Evolutionary conservation across 2,329 filamentous ascomycete genomes (phyloP), one percentile per base, ranked within the genome.

Genomic region (Aspergillus udagawae): DNA sequence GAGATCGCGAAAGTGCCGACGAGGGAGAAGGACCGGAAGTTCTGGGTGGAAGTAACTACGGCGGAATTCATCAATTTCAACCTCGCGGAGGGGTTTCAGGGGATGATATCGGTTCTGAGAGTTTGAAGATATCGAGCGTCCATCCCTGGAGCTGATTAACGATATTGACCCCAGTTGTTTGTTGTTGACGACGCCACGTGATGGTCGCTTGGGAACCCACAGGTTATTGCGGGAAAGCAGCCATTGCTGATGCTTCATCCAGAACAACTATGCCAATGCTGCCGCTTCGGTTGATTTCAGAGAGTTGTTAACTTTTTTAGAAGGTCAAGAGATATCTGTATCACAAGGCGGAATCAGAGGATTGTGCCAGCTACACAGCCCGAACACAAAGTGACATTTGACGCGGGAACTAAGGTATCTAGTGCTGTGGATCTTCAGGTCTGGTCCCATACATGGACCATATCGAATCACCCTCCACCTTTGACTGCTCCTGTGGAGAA

Each of bases 11-110:
- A 82, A 82, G 2, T 69, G 65, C 6, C 69, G 67, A 32, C 72
- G 69, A n/a, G 77, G 78, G 5, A 85, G 73, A 20, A 86, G 70
- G 9, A 79, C 70, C 1, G 87, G 87, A 20, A 69, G 73, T 49
- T 82, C 78, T 1, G 81, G 76, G 1, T 67, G 60, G 65, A 88
- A 86, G 38, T 80, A 85, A 38, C 73, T 62, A n/a, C 77, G 62
- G 27, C 78, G 80, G 66, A 90, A 89, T 14, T 65, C 59, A 1
- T 76, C 67, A 49, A 83, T 58, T 53, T 64, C 66, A 60, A 63
- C 67, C 61, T 72, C 64, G 38, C 65, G 38, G 38, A 79, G 70
- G 14, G 59, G 56, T 49, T 68, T 56, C 6, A 72, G 67, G 8
- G 66, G 53, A 17, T 55, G 59, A 58, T 71, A 72, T 52, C 53